These are phyloP conservation scores for Ramichloridium luteum DNA, from an alignment of 2,329 filamentous ascomycete species.

Conservation along the genomic window DNA sequence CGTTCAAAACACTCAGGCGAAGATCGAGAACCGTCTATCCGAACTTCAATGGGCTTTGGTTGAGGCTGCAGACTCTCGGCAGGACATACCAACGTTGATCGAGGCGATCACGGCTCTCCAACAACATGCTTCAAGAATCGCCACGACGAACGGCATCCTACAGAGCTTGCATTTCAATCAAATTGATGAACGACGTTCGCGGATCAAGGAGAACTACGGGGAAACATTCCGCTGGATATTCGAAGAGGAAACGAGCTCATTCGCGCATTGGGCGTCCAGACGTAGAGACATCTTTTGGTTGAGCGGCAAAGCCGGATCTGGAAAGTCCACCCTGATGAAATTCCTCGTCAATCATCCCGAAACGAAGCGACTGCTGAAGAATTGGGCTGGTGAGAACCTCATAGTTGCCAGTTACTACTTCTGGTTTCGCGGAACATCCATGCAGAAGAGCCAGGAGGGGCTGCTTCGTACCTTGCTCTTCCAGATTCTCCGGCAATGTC, in stretches of 20 bases:
- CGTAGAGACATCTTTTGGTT: constrained; percentile 6
- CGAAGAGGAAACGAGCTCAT: neutral
- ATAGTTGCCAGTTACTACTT: constrained; percentile 9
- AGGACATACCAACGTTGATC: too few species aligned
- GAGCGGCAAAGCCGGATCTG: constrained; percentile 8
- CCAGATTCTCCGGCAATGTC: constrained; percentile 8
- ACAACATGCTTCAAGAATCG: too few species aligned
- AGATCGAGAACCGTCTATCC: too few species aligned
- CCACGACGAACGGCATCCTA: neutral
- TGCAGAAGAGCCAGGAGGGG: constrained; percentile 9
- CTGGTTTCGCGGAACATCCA: constrained; percentile 7
- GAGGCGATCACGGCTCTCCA: too few species aligned
- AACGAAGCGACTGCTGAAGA: neutral
- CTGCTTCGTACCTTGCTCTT: constrained; percentile 9
- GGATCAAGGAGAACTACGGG: constrained; percentile 1
- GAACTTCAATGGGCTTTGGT: too few species aligned
- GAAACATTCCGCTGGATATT: constrained; percentile 4
- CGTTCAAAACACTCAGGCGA: too few species aligned
- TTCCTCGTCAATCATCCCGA: neutral
- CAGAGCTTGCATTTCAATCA: constrained; percentile 2
- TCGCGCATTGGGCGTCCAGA: neutral
- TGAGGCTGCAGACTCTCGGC: too few species aligned
- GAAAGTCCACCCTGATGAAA: constrained; percentile 11
- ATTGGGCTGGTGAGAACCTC: neutral
- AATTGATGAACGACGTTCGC: constrained; percentile 1